A percentile compares a stretch with the other conserved stretches of the same genome.
phyloP scores from a whole-genome alignment of 2,329 filamentous ascomycete genomes.

The Ophiocordyceps robertsii region DNA sequence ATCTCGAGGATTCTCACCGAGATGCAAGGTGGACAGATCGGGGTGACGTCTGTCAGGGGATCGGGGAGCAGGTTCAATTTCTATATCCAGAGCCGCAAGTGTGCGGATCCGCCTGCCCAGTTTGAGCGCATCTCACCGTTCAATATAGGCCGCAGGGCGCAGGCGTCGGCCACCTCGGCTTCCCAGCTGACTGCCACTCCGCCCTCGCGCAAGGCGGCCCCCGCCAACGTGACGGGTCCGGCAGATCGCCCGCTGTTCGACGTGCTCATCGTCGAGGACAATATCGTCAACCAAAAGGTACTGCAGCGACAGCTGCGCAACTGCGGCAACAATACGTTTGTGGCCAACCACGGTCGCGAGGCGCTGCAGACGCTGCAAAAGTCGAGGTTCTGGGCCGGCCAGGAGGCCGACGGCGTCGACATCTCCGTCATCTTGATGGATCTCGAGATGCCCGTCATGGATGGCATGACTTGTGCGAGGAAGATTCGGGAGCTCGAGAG shows the following conservation, averaged over 20 bases:
- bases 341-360: slow-evolving; percentile 53
- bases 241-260: slow-evolving; percentile 25
- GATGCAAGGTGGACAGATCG: slow-evolving; percentile 66
- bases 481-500: slow-evolving; percentile 56
- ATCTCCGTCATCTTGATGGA: slow-evolving; percentile 67
- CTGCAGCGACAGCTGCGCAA: slow-evolving; percentile 48
- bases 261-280: slow-evolving; percentile 55
- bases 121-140: slow-evolving; percentile 21
- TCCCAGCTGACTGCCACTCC: slow-evolving; percentile 4
- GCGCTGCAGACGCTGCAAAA: slow-evolving; percentile 43
- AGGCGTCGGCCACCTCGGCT: slow-evolving; percentile 6
- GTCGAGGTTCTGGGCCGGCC: slow-evolving; percentile 41
- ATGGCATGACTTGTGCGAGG: slow-evolving; percentile 60
- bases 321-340: slow-evolving; percentile 44
- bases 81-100: slow-evolving; percentile 57
- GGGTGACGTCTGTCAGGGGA: slow-evolving; percentile 53
- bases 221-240: background rate
- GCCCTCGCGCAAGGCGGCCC: slow-evolving; percentile 4
- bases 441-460: slow-evolving; percentile 75
- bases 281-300: slow-evolving; percentile 53
- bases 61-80: slow-evolving; percentile 65
- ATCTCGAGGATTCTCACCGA: slow-evolving; percentile 66
- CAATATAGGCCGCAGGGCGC: slow-evolving; percentile 18
- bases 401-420: slow-evolving; percentile 32
- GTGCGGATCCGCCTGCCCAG: slow-evolving; percentile 23